Evolutionary conservation across 164 flowering plant species (phyloP), one percentile per base, ranked within the genome.

Genomic region (Taxillus chinensis): DNA sequence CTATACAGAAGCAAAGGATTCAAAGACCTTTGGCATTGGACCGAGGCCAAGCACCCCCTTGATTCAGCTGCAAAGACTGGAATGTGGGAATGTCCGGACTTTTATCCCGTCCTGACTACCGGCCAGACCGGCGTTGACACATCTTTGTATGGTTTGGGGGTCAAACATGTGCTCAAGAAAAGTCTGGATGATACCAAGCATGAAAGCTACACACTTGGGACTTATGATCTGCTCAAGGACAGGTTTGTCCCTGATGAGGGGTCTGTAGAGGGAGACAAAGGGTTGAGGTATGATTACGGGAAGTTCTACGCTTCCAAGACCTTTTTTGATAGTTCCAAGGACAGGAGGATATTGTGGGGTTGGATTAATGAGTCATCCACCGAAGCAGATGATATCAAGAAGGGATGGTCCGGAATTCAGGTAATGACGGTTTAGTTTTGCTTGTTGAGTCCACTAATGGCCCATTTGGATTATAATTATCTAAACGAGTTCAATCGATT

Each of bases 41-140:
- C 11, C 0, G 50, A 68, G 54, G 60, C 81, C 2, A 9, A 73
- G 41, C 64, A 77, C 17, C 84, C 85, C 1, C 62, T 86, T 0
- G 78, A 83, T 63, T 79, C 82, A 0, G 66, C 63, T 0, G 38
- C 59, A 0, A 55, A 37, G 5, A 79, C 78, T 2, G 89, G 89
- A 54, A 85, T 83, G 87, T 86, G 95, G 95, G 95, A 87, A 61
- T 87, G 91, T 63, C 87, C 89, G 0, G 91, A 87, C 67, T 83
- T 87, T 62, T 86, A 59, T 66, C 95, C 95, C 0, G 92, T 88
- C 3, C 57, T 64, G 0, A 54, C 17, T 15, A 50, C 54, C 3
- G 51, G 74, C 37, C 13, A 9, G 0, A 17, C 7, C 5, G 93
- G 87, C 0, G 53, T 82, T 3, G 83, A 81, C 38, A 82, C 85